Conservation (phyloP, 2,329 filamentous ascomycete species). For the Hypoxylon sp. region DNA sequence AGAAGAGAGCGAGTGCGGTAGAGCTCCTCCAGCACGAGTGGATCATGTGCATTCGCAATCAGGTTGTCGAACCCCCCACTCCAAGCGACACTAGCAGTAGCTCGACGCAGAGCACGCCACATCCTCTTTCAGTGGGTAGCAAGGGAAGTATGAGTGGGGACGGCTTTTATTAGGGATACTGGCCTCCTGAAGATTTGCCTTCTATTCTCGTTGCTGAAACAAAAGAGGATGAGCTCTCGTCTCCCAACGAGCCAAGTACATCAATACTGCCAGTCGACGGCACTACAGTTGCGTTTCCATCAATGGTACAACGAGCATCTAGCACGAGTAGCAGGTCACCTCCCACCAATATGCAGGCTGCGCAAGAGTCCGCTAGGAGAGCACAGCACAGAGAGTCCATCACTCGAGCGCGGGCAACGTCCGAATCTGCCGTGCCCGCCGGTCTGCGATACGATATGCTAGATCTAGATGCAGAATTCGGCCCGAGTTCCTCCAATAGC, state of each 20-base stretch:
- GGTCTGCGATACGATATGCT: background rate
- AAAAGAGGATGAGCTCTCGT: slow-evolving; percentile 29
- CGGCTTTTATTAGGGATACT: slow-evolving; percentile 55
- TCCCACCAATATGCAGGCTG: slow-evolving; percentile 47
- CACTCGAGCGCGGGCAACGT: slow-evolving; percentile 45
- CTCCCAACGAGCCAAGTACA: slow-evolving; percentile 2
- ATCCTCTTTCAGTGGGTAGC: slow-evolving; percentile 51
- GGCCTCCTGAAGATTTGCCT: slow-evolving; percentile 43
- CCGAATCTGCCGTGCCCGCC: slow-evolving; percentile 42
- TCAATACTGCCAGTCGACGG: slow-evolving; percentile 9
- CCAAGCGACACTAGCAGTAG: slow-evolving; percentile 70
- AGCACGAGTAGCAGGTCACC: slow-evolving; percentile 17
- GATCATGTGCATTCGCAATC: slow-evolving; percentile 77
- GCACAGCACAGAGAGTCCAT: slow-evolving; percentile 47
- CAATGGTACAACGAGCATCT: slow-evolving; percentile 5
- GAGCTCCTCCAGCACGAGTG: slow-evolving; percentile 96
- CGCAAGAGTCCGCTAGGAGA: slow-evolving; percentile 50
- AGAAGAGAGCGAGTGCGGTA: slow-evolving; percentile 82
- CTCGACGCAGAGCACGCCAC: slow-evolving; percentile 57
- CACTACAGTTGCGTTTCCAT: slow-evolving; percentile 5
- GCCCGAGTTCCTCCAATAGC: slow-evolving; percentile 39
- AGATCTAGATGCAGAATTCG: slow-evolving; percentile 42
- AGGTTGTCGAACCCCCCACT: slow-evolving; percentile 75
- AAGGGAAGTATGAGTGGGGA: slow-evolving; percentile 52
- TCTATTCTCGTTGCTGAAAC: slow-evolving; percentile 35